Percentiles rank a stretch among this genome's conserved stretches.
Conservation (phyloP, 75 land plant species). For the Isoetes taiwanensis region DNA sequence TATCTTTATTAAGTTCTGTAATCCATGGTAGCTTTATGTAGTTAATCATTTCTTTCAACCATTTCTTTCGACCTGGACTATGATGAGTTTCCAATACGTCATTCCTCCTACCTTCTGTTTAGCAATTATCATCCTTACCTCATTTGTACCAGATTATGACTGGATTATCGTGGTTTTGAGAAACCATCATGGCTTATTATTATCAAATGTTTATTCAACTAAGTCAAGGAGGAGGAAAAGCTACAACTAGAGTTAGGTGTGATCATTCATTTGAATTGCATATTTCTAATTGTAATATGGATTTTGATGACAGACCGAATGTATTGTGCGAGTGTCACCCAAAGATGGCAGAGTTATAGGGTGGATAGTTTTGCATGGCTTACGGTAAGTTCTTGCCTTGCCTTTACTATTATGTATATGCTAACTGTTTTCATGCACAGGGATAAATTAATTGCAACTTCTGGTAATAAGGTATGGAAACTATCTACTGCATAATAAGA, state of each 20-base stretch:
- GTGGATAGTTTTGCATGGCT: conserved; percentile 64
- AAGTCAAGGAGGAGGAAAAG: neutral
- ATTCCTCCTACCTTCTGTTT: no score
- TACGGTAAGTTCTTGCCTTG: conserved; percentile 34
- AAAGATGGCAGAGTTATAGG: conserved; percentile 63
- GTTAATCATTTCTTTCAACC: no score
- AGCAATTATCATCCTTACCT: no score
- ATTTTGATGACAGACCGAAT: conserved; percentile 50
- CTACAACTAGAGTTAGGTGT: neutral
- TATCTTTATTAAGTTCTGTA: no score
- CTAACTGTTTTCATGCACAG: neutral
- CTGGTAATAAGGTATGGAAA: conserved; percentile 27
- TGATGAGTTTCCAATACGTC: no score
- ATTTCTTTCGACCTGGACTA: no score
- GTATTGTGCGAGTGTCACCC: conserved; percentile 87
- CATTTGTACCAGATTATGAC: no score
- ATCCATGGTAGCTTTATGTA: no score
- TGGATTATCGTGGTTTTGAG: no score
- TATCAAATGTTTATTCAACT: no score
- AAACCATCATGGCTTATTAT: no score
- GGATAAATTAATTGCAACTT: conserved; percentile 3
- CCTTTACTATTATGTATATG: neutral
- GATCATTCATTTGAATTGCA: neutral
- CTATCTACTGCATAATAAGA: neutral
- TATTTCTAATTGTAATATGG: neutral